Evolutionary conservation across 768 basidiomycete genomes (phyloP).

Genomic region (Hemileccinum rubropunctum): DNA sequence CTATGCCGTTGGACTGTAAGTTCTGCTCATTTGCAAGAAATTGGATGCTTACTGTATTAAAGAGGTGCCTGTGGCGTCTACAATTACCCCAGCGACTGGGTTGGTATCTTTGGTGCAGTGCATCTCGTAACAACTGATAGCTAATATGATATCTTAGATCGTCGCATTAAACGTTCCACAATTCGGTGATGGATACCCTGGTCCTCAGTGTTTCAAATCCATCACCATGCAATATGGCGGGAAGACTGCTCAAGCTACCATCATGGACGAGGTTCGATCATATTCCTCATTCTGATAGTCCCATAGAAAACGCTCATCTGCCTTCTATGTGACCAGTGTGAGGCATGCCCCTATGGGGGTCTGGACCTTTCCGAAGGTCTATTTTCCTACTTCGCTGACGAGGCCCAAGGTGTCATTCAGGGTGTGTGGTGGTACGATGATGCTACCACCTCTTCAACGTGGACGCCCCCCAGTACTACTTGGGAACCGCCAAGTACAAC

Average conservation of each 20-base stretch:
- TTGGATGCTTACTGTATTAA: conserved; percentile 8
- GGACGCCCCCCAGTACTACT: conserved; percentile 14
- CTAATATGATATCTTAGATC: conserved; percentile 37
- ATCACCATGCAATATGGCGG: conserved; percentile 65
- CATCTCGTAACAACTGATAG: conserved; percentile 1
- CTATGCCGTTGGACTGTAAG: conserved; percentile 55
- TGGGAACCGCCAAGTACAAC: conserved; percentile 23
- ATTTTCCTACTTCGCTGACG: conserved; percentile 57
- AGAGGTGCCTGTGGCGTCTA: conserved; percentile 56
- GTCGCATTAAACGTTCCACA: conserved; percentile 53
- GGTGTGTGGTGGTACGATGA: conserved; percentile 59
- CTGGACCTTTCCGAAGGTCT: conserved; percentile 69
- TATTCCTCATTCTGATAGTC: neutral
- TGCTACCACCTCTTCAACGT: conserved; percentile 26
- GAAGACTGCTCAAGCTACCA: conserved; percentile 52
- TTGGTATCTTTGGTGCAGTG: conserved; percentile 26
- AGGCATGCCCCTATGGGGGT: conserved; percentile 60
- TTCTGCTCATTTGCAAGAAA: conserved; percentile 1
- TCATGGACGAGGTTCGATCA: conserved; percentile 58
- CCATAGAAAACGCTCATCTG: neutral
- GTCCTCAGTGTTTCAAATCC: conserved; percentile 56
- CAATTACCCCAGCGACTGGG: conserved; percentile 42
- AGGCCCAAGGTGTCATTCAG: conserved; percentile 51
- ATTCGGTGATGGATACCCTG: conserved; percentile 61
- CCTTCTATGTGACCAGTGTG: conserved; percentile 43